Percentiles rank a stretch among this genome's conserved stretches.
Conservation (phyloP, 176 grass and related monocot genomes). For the Bonia amplexicaulis region DNA sequence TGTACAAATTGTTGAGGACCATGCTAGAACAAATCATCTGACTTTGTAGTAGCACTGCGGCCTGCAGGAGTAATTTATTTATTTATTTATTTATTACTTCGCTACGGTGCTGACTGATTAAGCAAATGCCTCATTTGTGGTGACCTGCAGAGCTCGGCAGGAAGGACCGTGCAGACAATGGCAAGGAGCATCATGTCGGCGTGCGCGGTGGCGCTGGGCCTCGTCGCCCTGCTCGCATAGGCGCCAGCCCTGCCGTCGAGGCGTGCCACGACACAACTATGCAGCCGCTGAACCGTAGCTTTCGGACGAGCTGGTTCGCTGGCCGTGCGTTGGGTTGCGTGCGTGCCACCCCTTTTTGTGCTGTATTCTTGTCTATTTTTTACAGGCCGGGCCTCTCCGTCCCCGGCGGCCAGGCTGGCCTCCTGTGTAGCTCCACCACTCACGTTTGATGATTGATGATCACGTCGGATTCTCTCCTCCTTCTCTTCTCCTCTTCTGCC, state of each 20-base stretch:
- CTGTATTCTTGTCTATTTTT: conserved; percentile 16
- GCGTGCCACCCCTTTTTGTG: conserved; percentile 1
- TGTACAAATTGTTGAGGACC: neutral
- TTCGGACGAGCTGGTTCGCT: neutral
- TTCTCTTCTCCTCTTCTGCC: neutral
- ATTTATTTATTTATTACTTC: neutral
- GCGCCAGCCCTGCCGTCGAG: neutral
- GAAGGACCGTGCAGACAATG: conserved; percentile 14
- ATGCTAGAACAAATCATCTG: neutral
- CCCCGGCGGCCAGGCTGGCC: neutral
- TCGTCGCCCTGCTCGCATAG: conserved; percentile 41
- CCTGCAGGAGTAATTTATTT: no score
- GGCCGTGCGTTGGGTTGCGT: neutral
- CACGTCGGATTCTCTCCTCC: conserved; percentile 35
- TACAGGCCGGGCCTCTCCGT: conserved; percentile 1
- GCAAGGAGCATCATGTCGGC: conserved; percentile 23
- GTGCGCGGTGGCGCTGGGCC: conserved; percentile 39
- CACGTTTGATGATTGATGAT: conserved; percentile 5
- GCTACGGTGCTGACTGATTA: neutral
- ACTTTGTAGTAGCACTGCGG: neutral
- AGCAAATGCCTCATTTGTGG: neutral
- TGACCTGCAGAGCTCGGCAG: conserved; percentile 37
- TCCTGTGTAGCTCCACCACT: neutral
- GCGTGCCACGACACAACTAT: neutral
- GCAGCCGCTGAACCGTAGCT: neutral